phyloP scores from a whole-genome alignment of 345 rosid genomes.

The Linum tenue region DNA sequence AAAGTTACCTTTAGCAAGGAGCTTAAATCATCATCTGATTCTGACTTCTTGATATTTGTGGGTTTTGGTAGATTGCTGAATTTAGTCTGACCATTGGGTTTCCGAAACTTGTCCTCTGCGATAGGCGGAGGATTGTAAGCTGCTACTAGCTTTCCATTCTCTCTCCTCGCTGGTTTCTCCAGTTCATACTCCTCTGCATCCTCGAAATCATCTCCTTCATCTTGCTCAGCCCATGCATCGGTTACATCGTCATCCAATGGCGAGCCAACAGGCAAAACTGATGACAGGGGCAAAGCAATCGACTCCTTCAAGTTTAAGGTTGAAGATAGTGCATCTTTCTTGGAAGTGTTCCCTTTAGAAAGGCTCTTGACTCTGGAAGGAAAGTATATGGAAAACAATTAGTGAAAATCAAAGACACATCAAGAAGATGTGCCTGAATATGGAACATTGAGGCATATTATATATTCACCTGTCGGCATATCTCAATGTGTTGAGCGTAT shows the following conservation, averaged over 20 bases:
- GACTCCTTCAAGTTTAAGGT: slow-evolving; percentile 71
- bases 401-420: neutral
- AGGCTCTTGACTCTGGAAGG: slow-evolving; percentile 87
- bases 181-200: slow-evolving; percentile 64
- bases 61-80: slow-evolving; percentile 47
- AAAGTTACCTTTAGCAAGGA: slow-evolving; percentile 61
- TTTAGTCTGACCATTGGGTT: slow-evolving; percentile 39
- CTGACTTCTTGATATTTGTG: slow-evolving; percentile 39
- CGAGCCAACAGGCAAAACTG: slow-evolving; percentile 46
- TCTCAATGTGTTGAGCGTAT: slow-evolving; percentile 93
- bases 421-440: neutral
- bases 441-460: neutral
- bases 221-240: slow-evolving; percentile 76
- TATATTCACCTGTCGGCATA: slow-evolving; percentile 85
- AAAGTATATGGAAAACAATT: neutral
- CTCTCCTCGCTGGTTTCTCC: slow-evolving; percentile 64
- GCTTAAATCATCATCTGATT: slow-evolving; percentile 63
- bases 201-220: slow-evolving; percentile 60
- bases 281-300: slow-evolving; percentile 51
- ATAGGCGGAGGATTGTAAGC: slow-evolving; percentile 19
- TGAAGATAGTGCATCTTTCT: slow-evolving; percentile 70
- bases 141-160: slow-evolving; percentile 52
- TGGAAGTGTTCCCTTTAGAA: slow-evolving; percentile 76
- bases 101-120: slow-evolving; percentile 49
- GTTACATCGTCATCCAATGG: slow-evolving; percentile 55